Base-by-base conservation (phyloP, 257 asterid genomes). In the Ehretia macrophylla region DNA sequence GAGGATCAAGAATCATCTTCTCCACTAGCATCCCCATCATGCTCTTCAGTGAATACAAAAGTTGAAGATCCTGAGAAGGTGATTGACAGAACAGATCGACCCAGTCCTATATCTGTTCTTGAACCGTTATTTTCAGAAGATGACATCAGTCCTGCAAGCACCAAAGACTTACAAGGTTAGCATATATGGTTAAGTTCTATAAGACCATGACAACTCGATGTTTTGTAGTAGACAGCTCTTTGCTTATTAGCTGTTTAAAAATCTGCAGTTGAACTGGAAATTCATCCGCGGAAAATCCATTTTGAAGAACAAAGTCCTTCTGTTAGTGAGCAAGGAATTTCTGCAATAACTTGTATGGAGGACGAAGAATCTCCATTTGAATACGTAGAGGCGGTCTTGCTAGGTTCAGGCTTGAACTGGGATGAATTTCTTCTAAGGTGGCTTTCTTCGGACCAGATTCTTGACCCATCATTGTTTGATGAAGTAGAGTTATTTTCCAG, bases 371-470 rank as follows among this genome's bases (percentile, higher is more conserved):
- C 99, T 51, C 86, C 94, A n/a, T 93, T 93, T 55, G 99, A 93
- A 63, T 93, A 93, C n/a, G 95, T 93, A 40, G 99, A 93, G 79
- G 99, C 99, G 1, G 96, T 93, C 54, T 68, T 93, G 61, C 82
- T 93, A n/a, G 97, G 97, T 55, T 93, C 99, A 5, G 99, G 90
- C 35, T 70, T 93, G 74, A 80, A 79, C 78, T 89, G 97, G 99
- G 92, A 93, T 40, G 99, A 93, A 17, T 90, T 80, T 72, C 79
- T 80, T 12, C 13, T 63, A 22, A 80, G 92, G 70, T 93, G 97
- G 99, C 79, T 89, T 72, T 83, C 89, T 13, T 65, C 68, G 17
- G 61, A 66, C 20, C 82, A 85, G 57, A 76, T 93, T 69, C 97
- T 93, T 1, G 99, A 87, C 68, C 68, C 83, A 0, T 68, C 87